Evolutionary conservation across 1,139 yeast genomes (phyloP), one percentile per base, ranked within the genome.

Genomic region (Saccharomyces hybrid): DNA sequence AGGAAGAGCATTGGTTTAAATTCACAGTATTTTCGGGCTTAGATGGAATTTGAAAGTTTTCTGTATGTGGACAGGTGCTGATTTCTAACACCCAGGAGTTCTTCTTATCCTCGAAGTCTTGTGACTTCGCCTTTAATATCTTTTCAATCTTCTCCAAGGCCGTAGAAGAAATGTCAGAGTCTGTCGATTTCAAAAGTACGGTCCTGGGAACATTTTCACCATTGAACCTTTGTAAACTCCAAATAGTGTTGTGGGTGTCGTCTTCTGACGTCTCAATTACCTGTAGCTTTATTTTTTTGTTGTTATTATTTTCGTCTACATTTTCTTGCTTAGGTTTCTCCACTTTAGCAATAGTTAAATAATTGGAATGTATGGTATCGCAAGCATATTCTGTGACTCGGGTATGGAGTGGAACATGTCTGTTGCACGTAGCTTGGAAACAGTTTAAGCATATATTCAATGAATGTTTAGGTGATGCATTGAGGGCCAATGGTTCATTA

Each of bases 1-100:
- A 91, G 23, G 73, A 72, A 2, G 71, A 60, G 71, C 97, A 88
- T 29, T 58, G 53, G 55, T 80, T 73, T 0, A 76, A 64, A 14
- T 82, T 65, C 7, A 73, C 56, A 0, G 59, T 53, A 5, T 41
- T 34, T 2, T 50, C 34, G 3, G 44, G 38, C 2, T 67, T 63
- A 0, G 65, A 54, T 56, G 81, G 41, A 25, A 51, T 86, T 48
- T 72, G 64, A 49, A 88, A 73, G 14, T 75, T 76, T 46, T 76
- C 67, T 0, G 91, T 81, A 68, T 93, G 99, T 47, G 76, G 79
- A 69, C 99, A 93, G 0, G 96, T 83, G 13, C 76, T 68, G 38
- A 91, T 81, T 60, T 91, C 96, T 61, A 87, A 86, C 65, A 89
- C 95, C 99, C 99, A 93, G 2, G 96, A 85, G 63, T 84, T 82